Evolutionary conservation across 139 green algal species (phyloP).

Genomic region (Picochlorum costavermella): DNA sequence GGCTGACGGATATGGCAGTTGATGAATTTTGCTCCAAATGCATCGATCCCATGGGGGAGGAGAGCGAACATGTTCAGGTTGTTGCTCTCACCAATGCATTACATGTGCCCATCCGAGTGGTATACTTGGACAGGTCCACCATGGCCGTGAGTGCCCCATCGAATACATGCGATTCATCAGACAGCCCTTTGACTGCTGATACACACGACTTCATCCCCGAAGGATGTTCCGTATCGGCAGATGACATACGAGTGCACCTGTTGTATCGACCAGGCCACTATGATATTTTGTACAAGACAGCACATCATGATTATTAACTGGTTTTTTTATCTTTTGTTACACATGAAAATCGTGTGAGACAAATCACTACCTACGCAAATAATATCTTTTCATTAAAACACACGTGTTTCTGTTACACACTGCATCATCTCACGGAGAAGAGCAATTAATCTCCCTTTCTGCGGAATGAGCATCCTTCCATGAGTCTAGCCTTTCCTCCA

Average conservation of each 20-base stretch:
- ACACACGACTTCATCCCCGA: constrained; percentile 63
- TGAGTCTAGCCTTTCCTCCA: constrained; percentile 85
- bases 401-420: background rate
- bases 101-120: constrained; percentile 65
- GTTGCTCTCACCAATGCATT: constrained; percentile 85
- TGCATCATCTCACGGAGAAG: background rate
- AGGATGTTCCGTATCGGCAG: background rate
- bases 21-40: constrained; percentile 49
- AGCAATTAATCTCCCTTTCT: constrained; percentile 81
- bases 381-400: constrained; percentile 2
- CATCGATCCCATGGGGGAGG: constrained; percentile 85
- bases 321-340: background rate
- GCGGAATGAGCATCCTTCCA: constrained; percentile 94
- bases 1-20: constrained; percentile 64
- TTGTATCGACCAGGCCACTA: constrained; percentile 68
- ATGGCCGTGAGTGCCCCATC: constrained; percentile 22
- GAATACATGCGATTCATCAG: constrained; percentile 9
- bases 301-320: too few relatives aligned
- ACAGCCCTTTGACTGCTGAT: constrained; percentile 19
- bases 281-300: constrained; percentile 48
- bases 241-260: constrained; percentile 38
- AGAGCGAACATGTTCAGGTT: constrained; percentile 89
- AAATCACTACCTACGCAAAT: background rate
- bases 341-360: constrained; percentile 5
- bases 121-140: constrained; percentile 63